A percentile compares a stretch with the other conserved stretches of the same genome.
These are phyloP conservation scores for Chrysanthemum seticuspe DNA, from an alignment of 129 eudicot genomes.

Conservation along the genomic window DNA sequence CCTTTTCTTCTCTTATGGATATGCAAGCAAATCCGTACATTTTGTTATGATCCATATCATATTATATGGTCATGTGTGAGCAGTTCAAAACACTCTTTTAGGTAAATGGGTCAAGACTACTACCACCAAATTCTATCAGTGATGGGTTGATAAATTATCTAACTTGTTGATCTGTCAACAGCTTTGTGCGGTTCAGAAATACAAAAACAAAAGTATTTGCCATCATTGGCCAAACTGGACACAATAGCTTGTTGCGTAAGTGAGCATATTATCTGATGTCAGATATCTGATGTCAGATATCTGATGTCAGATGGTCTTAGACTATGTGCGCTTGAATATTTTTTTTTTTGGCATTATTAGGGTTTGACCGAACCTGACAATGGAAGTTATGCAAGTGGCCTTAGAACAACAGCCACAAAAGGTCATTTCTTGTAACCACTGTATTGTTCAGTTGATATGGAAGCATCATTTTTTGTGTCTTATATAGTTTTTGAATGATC, in stretches of 20 bases:
- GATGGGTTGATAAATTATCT: constrained; percentile 1
- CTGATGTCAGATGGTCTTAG: not conserved
- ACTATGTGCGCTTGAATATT: not conserved
- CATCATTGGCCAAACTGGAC: constrained; percentile 75
- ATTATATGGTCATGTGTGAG: too few relatives aligned
- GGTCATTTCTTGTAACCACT: constrained; percentile 32
- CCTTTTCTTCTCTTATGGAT: too few relatives aligned
- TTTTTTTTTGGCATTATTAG: constrained; percentile 31
- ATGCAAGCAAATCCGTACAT: too few relatives aligned
- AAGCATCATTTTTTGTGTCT: not conserved
- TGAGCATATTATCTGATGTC: constrained; percentile 17
- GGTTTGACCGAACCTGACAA: constrained; percentile 96
- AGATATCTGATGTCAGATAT: too few relatives aligned
- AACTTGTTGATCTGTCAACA: constrained; percentile 38
- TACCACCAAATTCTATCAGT: not conserved
- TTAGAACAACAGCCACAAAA: constrained; percentile 88
- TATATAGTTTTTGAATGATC: constrained; percentile 22
- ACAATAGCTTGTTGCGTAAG: constrained; percentile 92
- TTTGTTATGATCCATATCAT: too few relatives aligned
- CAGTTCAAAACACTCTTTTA: too few relatives aligned
- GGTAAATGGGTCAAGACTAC: not conserved
- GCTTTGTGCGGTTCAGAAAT: constrained; percentile 82
- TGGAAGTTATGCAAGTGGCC: constrained; percentile 97
- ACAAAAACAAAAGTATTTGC: constrained; percentile 83
- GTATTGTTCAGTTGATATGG: not conserved